phyloP scores from a whole-genome alignment of 2,329 filamentous ascomycete species.

The Phoma sp. region DNA sequence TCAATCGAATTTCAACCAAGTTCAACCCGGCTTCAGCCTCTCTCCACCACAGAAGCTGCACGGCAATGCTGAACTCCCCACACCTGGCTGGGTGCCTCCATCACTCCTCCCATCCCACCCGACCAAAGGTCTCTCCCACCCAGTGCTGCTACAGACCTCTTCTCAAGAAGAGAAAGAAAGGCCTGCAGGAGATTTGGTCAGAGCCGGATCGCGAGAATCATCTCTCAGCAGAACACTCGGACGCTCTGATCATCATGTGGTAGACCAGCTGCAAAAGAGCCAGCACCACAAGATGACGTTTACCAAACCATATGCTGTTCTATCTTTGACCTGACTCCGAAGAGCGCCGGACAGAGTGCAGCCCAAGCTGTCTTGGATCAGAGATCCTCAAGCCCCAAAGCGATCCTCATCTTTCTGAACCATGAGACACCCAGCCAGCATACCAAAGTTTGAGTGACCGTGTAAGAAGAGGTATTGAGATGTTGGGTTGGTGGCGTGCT shows the following conservation, averaged over 20 bases:
- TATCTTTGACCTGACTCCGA: no score
- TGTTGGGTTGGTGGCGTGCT: no score
- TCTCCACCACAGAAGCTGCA: constrained; percentile 4
- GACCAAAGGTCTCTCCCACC: constrained; percentile 1
- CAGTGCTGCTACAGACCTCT: constrained; percentile 8
- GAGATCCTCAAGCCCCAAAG: constrained; percentile 3
- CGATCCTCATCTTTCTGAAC: constrained; percentile 13
- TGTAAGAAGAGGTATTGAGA: no score
- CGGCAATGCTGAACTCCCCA: neutral
- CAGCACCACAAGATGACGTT: no score
- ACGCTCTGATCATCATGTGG: neutral
- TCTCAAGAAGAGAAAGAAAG: neutral
- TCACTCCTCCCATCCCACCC: constrained; percentile 2
- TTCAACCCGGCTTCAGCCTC: no score
- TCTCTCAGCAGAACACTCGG: constrained; percentile 2
- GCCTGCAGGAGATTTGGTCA: constrained; percentile 8
- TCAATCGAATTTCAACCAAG: no score
- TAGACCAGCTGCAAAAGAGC: constrained; percentile 1
- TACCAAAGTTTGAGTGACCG: neutral
- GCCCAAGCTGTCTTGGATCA: neutral
- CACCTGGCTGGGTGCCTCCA: constrained; percentile 6
- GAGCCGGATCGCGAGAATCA: constrained; percentile 7
- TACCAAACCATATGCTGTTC: no score
- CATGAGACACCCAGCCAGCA: constrained; percentile 8
- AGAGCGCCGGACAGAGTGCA: no score